A percentile compares a stretch with the other conserved stretches of the same genome.
Conservation (phyloP, 2,329 filamentous ascomycete species). For the Fusarium brevicatenulatum region DNA sequence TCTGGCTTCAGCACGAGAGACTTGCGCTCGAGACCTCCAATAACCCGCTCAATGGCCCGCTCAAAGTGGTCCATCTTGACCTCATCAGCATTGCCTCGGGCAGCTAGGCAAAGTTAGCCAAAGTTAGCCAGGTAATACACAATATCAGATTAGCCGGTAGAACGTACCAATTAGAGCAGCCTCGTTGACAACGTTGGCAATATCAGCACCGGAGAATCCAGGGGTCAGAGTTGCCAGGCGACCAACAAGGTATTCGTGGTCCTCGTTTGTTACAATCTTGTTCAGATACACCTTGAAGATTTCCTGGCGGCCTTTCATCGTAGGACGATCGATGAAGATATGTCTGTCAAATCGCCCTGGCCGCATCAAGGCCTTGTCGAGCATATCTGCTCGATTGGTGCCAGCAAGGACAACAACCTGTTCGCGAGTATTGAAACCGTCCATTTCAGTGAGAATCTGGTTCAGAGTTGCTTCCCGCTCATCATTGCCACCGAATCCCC, state of each 20-base stretch:
- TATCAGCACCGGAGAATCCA: constrained; percentile 96
- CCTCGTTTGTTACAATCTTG: constrained; percentile 93
- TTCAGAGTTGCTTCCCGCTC: constrained; percentile 97
- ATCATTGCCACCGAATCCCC: constrained; percentile 85
- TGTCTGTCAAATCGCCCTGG: constrained; percentile 97
- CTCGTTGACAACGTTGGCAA: constrained; percentile 98
- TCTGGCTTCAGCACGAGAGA: constrained; percentile 91
- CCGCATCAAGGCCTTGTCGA: constrained; percentile 95
- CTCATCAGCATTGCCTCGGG: constrained; percentile 80
- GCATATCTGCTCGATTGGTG: constrained; percentile 93
- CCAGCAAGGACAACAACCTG: constrained; percentile 97
- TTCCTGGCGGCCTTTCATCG: constrained; percentile 95
- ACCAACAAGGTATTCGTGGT: constrained; percentile 87
- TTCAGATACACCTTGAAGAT: constrained; percentile 95
- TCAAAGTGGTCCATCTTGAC: constrained; percentile 95
- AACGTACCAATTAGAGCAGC: constrained; percentile 90
- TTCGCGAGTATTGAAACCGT: constrained; percentile 96
- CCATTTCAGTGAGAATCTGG: constrained; percentile 99
- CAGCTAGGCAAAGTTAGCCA: constrained; percentile 78
- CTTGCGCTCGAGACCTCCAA: constrained; percentile 97
- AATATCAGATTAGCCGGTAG: constrained; percentile 47
- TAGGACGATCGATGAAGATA: constrained; percentile 93
- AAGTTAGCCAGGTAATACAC: constrained; percentile 24
- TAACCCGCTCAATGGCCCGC: constrained; percentile 95
- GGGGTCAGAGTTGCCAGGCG: constrained; percentile 92